Conservation (phyloP, 805 yeast genomes). For the Candida suzukii region DNA sequence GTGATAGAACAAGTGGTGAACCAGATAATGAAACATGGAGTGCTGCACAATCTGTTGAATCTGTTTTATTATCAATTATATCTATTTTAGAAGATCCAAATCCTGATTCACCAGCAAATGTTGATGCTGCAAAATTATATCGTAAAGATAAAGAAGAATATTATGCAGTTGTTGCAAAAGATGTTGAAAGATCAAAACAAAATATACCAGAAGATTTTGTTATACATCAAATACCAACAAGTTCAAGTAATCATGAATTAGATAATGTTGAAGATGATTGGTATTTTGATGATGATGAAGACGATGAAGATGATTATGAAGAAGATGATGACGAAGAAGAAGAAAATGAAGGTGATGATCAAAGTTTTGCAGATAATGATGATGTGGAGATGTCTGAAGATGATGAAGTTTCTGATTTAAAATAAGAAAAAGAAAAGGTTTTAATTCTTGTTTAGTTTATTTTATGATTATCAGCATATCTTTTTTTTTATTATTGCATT, state of each 20-base stretch:
- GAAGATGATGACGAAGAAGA: slow-evolving; percentile 44
- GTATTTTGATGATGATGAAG: slow-evolving; percentile 43
- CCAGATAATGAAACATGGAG: slow-evolving; percentile 94
- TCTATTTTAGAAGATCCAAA: slow-evolving; percentile 92
- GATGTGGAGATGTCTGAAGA: slow-evolving; percentile 40
- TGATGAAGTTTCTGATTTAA: slow-evolving; percentile 30
- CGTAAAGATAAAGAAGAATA: slow-evolving; percentile 75
- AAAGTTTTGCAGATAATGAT: slow-evolving; percentile 33
- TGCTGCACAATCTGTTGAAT: slow-evolving; percentile 88
- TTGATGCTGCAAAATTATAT: slow-evolving; percentile 91
- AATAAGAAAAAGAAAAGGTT: slow-evolving; percentile 4
- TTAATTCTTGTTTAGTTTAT: no score
- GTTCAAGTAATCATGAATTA: slow-evolving; percentile 39
- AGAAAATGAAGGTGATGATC: slow-evolving; percentile 32
- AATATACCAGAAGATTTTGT: slow-evolving; percentile 84
- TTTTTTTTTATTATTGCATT: no score
- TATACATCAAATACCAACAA: slow-evolving; percentile 49
- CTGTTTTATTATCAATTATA: slow-evolving; percentile 82
- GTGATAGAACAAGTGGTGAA: slow-evolving; percentile 85
- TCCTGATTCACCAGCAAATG: slow-evolving; percentile 89
- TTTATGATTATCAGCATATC: no score
- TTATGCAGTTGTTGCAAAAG: slow-evolving; percentile 66
- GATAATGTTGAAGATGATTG: slow-evolving; percentile 62
- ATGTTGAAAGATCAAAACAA: slow-evolving; percentile 74
- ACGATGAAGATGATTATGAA: slow-evolving; percentile 53